A percentile compares a stretch with the other conserved stretches of the same genome.
Evolutionary conservation across 2,329 filamentous ascomycete genomes (phyloP).

Genomic region (Capronia epimyces): DNA sequence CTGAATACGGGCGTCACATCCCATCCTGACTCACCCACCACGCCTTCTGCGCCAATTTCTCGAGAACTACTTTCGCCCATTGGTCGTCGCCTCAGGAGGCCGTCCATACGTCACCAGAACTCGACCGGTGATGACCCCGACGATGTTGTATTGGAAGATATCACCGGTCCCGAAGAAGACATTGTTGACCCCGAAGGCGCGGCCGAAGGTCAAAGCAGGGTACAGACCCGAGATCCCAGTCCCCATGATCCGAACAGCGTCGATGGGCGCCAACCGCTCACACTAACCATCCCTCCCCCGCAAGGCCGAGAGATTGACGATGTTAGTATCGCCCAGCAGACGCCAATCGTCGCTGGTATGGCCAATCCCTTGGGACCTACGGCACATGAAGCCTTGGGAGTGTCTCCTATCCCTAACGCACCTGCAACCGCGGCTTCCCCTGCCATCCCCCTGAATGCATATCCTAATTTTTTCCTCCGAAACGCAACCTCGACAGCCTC

Average conservation of each 20-base stretch:
- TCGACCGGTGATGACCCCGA: constrained; percentile 83
- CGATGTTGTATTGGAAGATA: constrained; percentile 77
- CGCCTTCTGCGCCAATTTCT: constrained; percentile 64
- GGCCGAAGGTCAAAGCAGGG: constrained; percentile 60
- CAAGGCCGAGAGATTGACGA: constrained; percentile 80
- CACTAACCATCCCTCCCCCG: constrained; percentile 65
- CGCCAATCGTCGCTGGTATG: constrained; percentile 77
- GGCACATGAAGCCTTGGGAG: constrained; percentile 61
- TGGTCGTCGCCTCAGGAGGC: constrained; percentile 60
- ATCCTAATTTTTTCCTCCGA: constrained; percentile 75
- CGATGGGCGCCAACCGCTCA: constrained; percentile 49
- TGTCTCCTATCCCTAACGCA: constrained; percentile 67
- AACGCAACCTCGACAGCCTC: constrained; percentile 62
- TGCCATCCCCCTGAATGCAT: constrained; percentile 63
- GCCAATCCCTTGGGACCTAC: constrained; percentile 65
- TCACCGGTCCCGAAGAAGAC: constrained; percentile 56
- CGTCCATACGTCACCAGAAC: constrained; percentile 82
- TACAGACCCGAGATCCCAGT: constrained; percentile 22
- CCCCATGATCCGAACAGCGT: constrained; percentile 18
- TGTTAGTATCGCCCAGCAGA: constrained; percentile 88
- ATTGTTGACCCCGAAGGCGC: constrained; percentile 59
- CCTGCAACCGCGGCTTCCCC: constrained; percentile 64
- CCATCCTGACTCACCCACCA: constrained; percentile 89
- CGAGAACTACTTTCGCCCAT: constrained; percentile 52
- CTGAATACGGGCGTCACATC: constrained; percentile 66